Evolutionary conservation across 768 basidiomycete genomes (phyloP).

Genomic region (Lyophyllum decastes): DNA sequence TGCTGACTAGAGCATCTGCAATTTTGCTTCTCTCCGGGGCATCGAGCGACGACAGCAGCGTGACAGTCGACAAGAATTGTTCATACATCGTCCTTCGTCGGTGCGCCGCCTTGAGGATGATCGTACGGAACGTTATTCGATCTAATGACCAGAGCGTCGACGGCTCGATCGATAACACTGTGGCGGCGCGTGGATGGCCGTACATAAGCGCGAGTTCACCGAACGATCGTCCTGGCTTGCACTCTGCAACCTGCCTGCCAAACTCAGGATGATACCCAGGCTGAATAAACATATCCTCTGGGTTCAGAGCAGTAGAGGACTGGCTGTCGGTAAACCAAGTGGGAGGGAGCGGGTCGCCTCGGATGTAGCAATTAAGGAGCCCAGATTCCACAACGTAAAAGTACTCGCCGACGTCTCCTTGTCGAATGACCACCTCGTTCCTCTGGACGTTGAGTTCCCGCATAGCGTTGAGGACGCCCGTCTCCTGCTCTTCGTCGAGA

Average conservation of each 20-base stretch:
- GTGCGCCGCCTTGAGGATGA: conserved; percentile 92
- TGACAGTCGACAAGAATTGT: conserved; percentile 89
- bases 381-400: conserved; percentile 98
- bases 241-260: conserved; percentile 84
- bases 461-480: conserved; percentile 94
- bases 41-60: conserved; percentile 82
- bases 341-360: conserved; percentile 63
- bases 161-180: conserved; percentile 80
- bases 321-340: conserved; percentile 52
- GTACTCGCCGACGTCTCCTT: conserved; percentile 95
- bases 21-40: conserved; percentile 94
- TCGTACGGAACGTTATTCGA: conserved; percentile 97
- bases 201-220: conserved; percentile 99
- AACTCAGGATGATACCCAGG: conserved; percentile 69
- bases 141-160: conserved; percentile 94
- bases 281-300: conserved; percentile 58
- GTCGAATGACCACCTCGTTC: conserved; percentile 91
- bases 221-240: conserved; percentile 83
- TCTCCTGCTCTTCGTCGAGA: conserved; percentile 94
- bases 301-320: conserved; percentile 35
- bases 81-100: conserved; percentile 95
- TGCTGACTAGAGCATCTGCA: conserved; percentile 90
- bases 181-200: conserved; percentile 93
- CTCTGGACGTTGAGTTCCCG: conserved; percentile 73
- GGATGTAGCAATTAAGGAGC: conserved; percentile 79